Evolutionary conservation across 345 rosid genomes (phyloP).

Genomic region (Lumnitzera racemosa): DNA sequence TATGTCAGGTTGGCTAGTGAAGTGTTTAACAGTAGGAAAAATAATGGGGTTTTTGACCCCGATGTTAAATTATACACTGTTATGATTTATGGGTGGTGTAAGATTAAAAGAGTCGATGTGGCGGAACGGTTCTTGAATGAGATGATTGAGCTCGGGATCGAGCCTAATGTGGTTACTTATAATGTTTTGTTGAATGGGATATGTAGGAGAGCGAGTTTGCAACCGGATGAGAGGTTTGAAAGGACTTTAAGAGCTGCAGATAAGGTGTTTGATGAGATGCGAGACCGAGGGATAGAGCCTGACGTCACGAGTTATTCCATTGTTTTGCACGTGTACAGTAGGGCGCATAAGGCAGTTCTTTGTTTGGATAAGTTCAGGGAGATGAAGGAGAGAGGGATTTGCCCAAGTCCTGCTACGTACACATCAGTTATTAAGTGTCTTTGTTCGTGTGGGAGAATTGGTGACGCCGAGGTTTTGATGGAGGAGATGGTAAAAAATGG

Average conservation of each 20-base stretch:
- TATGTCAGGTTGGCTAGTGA: constrained; percentile 56
- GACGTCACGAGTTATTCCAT: constrained; percentile 75
- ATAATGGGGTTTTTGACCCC: constrained; percentile 18
- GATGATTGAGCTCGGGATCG: constrained; percentile 58
- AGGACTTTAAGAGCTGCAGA: constrained; percentile 53
- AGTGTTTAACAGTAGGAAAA: constrained; percentile 44
- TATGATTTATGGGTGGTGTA: constrained; percentile 77
- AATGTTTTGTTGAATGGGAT: constrained; percentile 75
- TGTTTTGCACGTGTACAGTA: constrained; percentile 68
- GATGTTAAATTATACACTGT: constrained; percentile 55
- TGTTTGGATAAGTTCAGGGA: constrained; percentile 58
- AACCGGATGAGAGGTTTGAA: constrained; percentile 59
- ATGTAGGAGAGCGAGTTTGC: constrained; percentile 72
- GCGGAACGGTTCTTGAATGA: constrained; percentile 63
- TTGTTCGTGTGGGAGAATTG: constrained; percentile 63
- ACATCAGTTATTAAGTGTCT: constrained; percentile 80
- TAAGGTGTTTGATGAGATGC: constrained; percentile 82
- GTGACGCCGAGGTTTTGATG: constrained; percentile 63
- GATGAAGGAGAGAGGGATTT: constrained; percentile 65
- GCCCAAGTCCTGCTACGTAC: constrained; percentile 48
- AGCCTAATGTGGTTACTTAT: constrained; percentile 61
- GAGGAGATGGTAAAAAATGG: constrained; percentile 54
- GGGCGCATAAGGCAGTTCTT: constrained; percentile 76
- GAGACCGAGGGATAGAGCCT: constrained; percentile 59
- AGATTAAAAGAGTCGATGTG: constrained; percentile 61